Evolutionary conservation across 495 filamentous ascomycete genomes (phyloP), one percentile per base, ranked within the genome.

Genomic region (Annulohypoxylon stygium): DNA sequence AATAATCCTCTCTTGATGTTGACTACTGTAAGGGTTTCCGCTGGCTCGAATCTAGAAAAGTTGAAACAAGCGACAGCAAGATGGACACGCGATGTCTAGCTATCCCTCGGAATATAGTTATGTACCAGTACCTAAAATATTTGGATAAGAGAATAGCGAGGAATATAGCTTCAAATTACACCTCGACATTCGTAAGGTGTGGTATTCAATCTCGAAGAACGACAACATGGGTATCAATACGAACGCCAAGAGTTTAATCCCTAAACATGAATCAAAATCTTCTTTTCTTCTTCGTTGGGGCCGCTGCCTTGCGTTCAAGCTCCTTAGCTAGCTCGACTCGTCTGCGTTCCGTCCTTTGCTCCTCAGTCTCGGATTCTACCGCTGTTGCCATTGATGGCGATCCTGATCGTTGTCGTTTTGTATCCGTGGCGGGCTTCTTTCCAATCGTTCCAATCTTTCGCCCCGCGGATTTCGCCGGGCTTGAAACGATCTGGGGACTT

Each of bases 271-370:
- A 51, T 83, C 65, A 86, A 53, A 86, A 94, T 61, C 86, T 91
- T 59, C 91, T 84, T 77, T 92, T 94, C 81, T 88, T 89, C 81
- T 91, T 93, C 77, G 86, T 88, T 11, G 85, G 85, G 7, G 85
- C 87, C 20, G 89, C 87, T n/a, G 84, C 86, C 72, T 89, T 90
- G 71, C 78, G 85, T 67, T 90, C 88, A n/a, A 93, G 79, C 57
- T 92, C 87, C 57, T 84, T 84, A 72, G 91, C 89, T 61, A 93
- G 74, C 71, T 90, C 87, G 53, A 86, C 85, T 23, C 91, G 84
- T 71, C 88, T 92, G 61, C 87, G 86, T 63, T 90, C 83, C 4
- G 90, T 88, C 60, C 84, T 86, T 73, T 92, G 88, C 58, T 86
- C 68, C 6, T 76, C 77, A 10, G 75, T 76, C 55, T 79, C 75